Evolutionary conservation across 2,329 filamentous ascomycete genomes (phyloP).

Genomic region (Curvularia sp.): DNA sequence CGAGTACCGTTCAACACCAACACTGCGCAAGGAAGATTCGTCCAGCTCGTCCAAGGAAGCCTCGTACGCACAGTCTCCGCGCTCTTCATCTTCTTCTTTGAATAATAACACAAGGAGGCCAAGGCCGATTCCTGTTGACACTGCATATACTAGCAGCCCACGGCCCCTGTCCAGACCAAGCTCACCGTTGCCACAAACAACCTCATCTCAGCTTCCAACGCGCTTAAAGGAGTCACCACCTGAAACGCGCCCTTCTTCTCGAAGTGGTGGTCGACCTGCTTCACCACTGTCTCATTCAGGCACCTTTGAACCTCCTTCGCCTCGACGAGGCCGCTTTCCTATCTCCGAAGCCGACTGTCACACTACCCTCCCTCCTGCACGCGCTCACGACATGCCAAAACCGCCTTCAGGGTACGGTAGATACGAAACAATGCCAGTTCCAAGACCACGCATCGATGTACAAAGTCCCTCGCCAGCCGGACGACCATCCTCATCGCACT

Average conservation of each 20-base stretch:
- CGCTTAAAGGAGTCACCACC: slow-evolving; percentile 35
- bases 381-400: slow-evolving; percentile 33
- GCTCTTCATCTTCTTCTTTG: slow-evolving; percentile 44
- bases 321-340: slow-evolving; percentile 30
- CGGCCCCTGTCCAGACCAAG: slow-evolving; percentile 34
- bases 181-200: slow-evolving; percentile 36
- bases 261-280: slow-evolving; percentile 33
- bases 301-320: slow-evolving; percentile 27
- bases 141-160: slow-evolving; percentile 24
- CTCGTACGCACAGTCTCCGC: slow-evolving; percentile 39
- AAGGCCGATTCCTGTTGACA: slow-evolving; percentile 31
- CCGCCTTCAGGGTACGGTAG: slow-evolving; percentile 38
- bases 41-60: slow-evolving; percentile 39
- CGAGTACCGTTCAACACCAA: slow-evolving; percentile 21
- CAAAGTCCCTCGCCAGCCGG: slow-evolving; percentile 42
- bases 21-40: slow-evolving; percentile 29
- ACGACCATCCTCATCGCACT: slow-evolving; percentile 32
- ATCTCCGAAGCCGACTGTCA: slow-evolving; percentile 40
- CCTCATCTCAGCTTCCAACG: slow-evolving; percentile 41
- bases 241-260: slow-evolving; percentile 39
- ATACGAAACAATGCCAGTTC: slow-evolving; percentile 42
- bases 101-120: slow-evolving; percentile 28
- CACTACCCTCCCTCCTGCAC: slow-evolving; percentile 40
- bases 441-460: slow-evolving; percentile 43
- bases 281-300: slow-evolving; percentile 38